Conservation (phyloP, 306 rosid genomes). For the Herpetospermum pedunculosum region DNA sequence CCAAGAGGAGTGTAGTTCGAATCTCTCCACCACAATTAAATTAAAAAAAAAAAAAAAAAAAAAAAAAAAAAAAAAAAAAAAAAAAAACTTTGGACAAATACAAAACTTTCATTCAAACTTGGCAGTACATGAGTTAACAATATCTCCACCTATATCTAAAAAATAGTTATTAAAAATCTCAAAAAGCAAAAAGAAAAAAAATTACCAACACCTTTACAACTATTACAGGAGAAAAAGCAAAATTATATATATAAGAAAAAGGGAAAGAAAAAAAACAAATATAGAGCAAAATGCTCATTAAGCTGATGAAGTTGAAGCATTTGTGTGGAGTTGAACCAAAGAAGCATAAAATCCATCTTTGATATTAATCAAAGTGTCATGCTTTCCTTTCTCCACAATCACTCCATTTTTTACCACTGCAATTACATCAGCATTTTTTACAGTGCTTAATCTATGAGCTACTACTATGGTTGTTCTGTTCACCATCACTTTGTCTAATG, state of each 20-base stretch:
- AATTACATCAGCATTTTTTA: conserved; percentile 49
- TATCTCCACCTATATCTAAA: neutral
- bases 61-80: too few species aligned
- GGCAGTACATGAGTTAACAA: neutral
- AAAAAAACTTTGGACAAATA: too few species aligned
- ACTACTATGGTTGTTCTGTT: conserved; percentile 53
- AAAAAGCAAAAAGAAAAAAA: neutral
- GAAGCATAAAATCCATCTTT: conserved; percentile 53
- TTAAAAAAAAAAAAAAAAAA: too few species aligned
- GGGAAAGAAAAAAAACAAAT: neutral
- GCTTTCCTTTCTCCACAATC: conserved; percentile 62
- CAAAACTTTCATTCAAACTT: neutral
- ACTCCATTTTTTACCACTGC: conserved; percentile 58
- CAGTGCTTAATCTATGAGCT: conserved; percentile 59
- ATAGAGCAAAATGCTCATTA: neutral
- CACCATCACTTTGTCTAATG: conserved; percentile 49
- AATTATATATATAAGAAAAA: neutral
- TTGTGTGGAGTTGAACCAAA: conserved; percentile 41
- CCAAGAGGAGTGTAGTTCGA: too few species aligned
- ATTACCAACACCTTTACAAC: neutral
- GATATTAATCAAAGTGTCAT: conserved; percentile 37
- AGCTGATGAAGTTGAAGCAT: conserved; percentile 21
- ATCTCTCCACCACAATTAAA: too few species aligned
- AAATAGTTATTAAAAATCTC: neutral
- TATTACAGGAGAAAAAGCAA: too few species aligned